Percentiles rank a stretch among this genome's conserved stretches.
These are phyloP conservation scores for Magnusiomyces starmeri DNA, from an alignment of 1,139 yeast species.

Conservation along the genomic window DNA sequence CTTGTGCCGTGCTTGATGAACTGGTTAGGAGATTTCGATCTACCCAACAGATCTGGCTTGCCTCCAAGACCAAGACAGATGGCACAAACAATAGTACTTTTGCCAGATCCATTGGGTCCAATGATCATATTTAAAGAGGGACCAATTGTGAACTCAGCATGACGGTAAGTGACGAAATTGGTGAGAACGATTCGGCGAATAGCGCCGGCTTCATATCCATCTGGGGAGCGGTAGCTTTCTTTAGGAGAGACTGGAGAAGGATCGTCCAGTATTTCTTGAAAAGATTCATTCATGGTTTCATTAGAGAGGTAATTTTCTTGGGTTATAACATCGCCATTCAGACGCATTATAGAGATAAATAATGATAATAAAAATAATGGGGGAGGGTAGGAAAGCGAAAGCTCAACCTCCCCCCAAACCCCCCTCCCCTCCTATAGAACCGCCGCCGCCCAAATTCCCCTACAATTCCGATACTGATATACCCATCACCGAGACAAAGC, in stretches of 20 bases:
- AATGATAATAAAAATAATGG: too few relatives aligned
- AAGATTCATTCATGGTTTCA: too few relatives aligned
- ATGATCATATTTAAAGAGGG: constrained; percentile 88
- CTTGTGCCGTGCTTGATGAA: constrained; percentile 72
- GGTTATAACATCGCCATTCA: too few relatives aligned
- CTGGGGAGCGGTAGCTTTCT: constrained; percentile 5
- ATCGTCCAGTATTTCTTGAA: too few relatives aligned
- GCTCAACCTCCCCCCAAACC: constrained; percentile 7
- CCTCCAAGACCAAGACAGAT: constrained; percentile 88
- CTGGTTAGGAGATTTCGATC: constrained; percentile 57
- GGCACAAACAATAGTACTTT: constrained; percentile 89
- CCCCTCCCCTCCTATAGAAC: constrained; percentile 25
- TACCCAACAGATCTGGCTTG: constrained; percentile 67
- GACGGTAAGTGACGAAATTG: constrained; percentile 78
- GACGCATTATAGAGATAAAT: too few relatives aligned
- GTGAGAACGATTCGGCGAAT: constrained; percentile 56
- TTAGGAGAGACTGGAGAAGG: too few relatives aligned
- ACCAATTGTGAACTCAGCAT: constrained; percentile 70
- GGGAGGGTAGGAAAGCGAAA: constrained; percentile 8
- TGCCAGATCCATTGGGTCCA: constrained; percentile 97
- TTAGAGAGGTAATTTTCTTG: too few relatives aligned
- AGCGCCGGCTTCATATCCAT: constrained; percentile 47
- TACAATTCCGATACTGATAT: constrained; percentile 59
- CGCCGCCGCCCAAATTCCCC: constrained; percentile 46
- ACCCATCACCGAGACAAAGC: constrained; percentile 59